Conservation (phyloP, 495 filamentous ascomycete species). For the Penicillium lagena region DNA sequence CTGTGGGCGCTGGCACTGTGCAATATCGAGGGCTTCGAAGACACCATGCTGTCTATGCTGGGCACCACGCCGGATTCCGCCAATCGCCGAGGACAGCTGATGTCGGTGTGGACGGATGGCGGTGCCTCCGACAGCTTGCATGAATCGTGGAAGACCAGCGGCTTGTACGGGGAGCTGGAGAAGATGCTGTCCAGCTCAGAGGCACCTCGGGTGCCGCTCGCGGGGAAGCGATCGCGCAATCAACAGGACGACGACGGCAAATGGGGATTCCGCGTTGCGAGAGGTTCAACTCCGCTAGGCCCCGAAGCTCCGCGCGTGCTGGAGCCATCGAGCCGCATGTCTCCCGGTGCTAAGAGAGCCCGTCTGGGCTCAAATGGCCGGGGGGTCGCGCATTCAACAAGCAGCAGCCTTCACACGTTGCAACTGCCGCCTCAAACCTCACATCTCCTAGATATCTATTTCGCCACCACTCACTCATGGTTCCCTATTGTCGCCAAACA, state of each 20-base stretch:
- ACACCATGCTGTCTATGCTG: constrained; percentile 39
- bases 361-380: too few relatives aligned
- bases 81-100: constrained; percentile 24
- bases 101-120: constrained; percentile 45
- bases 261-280: constrained; percentile 32
- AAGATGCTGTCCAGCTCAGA: constrained; percentile 42
- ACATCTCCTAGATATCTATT: constrained; percentile 63
- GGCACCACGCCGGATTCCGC: constrained; percentile 31
- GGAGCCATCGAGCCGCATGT: constrained; percentile 10
- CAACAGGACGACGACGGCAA: constrained; percentile 25
- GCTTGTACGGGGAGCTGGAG: constrained; percentile 47
- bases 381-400: constrained; percentile 2
- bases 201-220: constrained; percentile 7
- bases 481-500: constrained; percentile 67
- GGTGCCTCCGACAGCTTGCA: constrained; percentile 46
- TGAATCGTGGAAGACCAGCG: constrained; percentile 51
- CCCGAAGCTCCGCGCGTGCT: constrained; percentile 26
- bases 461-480: constrained; percentile 67
- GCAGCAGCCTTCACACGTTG: constrained; percentile 13
- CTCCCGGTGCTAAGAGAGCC: constrained; percentile 24
- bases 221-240: constrained; percentile 33
- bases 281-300: constrained; percentile 23
- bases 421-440: constrained; percentile 56
- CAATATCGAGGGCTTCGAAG: constrained; percentile 44
- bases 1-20: constrained; percentile 40